Percentiles rank a stretch among this genome's conserved stretches.
Conservation (phyloP, 805 yeast species). For the Scheffersomyces lignosus region DNA sequence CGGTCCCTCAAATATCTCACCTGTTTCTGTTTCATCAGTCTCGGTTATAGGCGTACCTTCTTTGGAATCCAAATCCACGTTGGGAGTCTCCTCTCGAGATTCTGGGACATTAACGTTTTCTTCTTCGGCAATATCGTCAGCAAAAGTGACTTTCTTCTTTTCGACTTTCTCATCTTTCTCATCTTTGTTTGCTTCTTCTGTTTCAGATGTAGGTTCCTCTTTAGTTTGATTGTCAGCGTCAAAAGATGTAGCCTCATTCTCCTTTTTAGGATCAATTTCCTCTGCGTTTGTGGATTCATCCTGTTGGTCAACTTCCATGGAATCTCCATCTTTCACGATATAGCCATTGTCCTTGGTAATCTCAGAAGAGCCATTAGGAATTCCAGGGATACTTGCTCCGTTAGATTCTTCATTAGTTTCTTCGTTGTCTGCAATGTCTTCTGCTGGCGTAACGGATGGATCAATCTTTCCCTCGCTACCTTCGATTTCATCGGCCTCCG, state of each 20-base stretch:
- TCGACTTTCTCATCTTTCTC: slow-evolving; percentile 1
- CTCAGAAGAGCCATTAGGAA: no score
- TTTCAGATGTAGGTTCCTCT: slow-evolving; percentile 6
- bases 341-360: slow-evolving; percentile 4
- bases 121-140: slow-evolving; percentile 14
- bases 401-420: background rate
- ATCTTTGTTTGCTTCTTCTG: slow-evolving; percentile 1
- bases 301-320: slow-evolving; percentile 7
- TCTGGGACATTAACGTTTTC: slow-evolving; percentile 1
- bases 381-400: no score
- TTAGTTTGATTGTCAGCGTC: background rate
- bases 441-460: background rate
- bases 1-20: slow-evolving; percentile 63
- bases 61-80: background rate
- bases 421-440: slow-evolving; percentile 1
- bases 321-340: slow-evolving; percentile 7
- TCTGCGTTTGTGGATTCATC: slow-evolving; percentile 5
- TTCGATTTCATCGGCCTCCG: slow-evolving; percentile 1
- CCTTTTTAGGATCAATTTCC: slow-evolving; percentile 4
- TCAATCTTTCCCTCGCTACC: background rate
- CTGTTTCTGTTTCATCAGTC: slow-evolving; percentile 4
- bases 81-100: slow-evolving; percentile 4
- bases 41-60: background rate
- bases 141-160: slow-evolving; percentile 23
- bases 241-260: slow-evolving; percentile 2